Evolutionary conservation across 2,329 filamentous ascomycete genomes (phyloP), one percentile per base, ranked within the genome.

Genomic region (Fusarium papillatum): DNA sequence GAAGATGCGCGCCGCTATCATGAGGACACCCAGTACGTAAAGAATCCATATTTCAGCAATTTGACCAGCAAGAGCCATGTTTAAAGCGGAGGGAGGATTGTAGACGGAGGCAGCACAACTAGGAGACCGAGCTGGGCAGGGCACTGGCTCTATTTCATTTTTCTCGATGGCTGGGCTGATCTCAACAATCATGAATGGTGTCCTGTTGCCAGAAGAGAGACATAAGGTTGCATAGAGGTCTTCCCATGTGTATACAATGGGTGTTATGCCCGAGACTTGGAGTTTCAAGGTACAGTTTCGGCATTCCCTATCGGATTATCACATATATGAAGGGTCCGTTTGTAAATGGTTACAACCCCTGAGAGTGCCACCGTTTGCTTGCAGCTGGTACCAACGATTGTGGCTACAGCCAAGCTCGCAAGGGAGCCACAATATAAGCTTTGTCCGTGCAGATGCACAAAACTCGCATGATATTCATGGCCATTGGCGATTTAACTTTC

Each of bases 1-100:
- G 46, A 83, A 81, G 2, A 83, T 69, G 16, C 84, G 77, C 11
- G 80, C 67, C 7, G 77, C 78, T 26, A 85, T 84, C 61, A 81
- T 78, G 1, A 79, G 17, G 22, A 76, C 80, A 1, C 83, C 84
- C 6, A 84, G 57, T 7, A 73, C 63, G 68, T 82, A 85, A n/a
- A 85, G 78, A 59, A 79, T 73, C 84, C 83, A 85, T 79, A 83
- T 83, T 64, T 85, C 83, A 4, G 79, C 78, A 19, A 82, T 61
- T 19, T 78, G 76, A 6, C 55, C 55, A 14, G 68, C 29, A 1
- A 65, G 11, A 3, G 39, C 55, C 50, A 50, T 50, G 24, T 50
- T 26, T 17, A 16, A 26, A 26, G 24, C 46, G 16, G 24, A 50
- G 24, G 24, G 24, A 9, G 8, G 16, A 26, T 50, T 50, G 24